Evolutionary conservation across 1,284 basidiomycete species (phyloP).

Genomic region (Cryptococcus sp.): DNA sequence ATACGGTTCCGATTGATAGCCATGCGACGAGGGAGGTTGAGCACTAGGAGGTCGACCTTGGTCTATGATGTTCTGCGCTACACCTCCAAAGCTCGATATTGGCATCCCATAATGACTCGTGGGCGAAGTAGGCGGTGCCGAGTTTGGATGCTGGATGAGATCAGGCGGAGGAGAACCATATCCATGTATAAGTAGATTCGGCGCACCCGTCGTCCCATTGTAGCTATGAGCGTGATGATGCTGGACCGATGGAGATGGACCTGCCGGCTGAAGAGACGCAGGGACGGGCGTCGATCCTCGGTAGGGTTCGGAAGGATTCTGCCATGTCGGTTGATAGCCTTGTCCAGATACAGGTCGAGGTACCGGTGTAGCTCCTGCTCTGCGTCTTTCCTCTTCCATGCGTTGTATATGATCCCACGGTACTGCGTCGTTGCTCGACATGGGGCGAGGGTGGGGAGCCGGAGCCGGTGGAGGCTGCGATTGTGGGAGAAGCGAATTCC

Average conservation of each 20-base stretch:
- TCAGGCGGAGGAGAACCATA: constrained; percentile 13
- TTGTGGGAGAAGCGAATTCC: constrained; percentile 25
- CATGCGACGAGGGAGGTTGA: not conserved
- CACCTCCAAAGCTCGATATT: constrained; percentile 19
- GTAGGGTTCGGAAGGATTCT: not conserved
- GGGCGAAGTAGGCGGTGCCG: constrained; percentile 23
- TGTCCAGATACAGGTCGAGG: constrained; percentile 9
- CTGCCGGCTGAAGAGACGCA: constrained; percentile 4
- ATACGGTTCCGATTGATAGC: constrained; percentile 5
- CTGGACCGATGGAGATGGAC: not conserved
- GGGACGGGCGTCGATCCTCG: constrained; percentile 4
- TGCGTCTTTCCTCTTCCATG: constrained; percentile 7
- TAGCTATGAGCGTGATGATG: constrained; percentile 24
- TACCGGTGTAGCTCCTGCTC: constrained; percentile 8
- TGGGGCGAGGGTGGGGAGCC: constrained; percentile 20
- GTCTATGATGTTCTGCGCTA: constrained; percentile 11
- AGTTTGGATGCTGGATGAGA: constrained; percentile 20
- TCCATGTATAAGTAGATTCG: not conserved
- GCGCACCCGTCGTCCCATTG: constrained; percentile 10
- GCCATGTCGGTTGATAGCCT: constrained; percentile 3
- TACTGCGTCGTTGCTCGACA: constrained; percentile 16
- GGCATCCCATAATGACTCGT: constrained; percentile 22
- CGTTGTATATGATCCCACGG: constrained; percentile 8
- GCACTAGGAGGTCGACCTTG: constrained; percentile 1
- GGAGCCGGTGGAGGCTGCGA: constrained; percentile 16